These are phyloP conservation scores for Podospora pseudoanserina DNA, from an alignment of 495 filamentous ascomycete genomes.

Conservation along the genomic window DNA sequence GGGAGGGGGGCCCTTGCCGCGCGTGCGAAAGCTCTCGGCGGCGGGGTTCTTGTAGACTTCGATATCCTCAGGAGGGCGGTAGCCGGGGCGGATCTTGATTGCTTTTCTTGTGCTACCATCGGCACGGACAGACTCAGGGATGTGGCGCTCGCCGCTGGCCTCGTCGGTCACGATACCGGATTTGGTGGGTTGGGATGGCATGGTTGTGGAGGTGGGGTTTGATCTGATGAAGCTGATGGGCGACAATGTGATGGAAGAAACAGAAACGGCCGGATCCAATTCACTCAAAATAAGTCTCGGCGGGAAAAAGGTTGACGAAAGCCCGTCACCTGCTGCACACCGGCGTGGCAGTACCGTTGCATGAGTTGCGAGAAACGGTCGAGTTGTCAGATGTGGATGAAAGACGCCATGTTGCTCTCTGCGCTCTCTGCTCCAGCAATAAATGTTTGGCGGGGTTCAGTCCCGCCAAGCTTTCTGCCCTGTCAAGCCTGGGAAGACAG, in stretches of 20 bases:
- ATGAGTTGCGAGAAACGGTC: background rate
- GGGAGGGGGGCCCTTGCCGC: slow-evolving; percentile 69
- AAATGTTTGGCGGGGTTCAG: slow-evolving; percentile 1
- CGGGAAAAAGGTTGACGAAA: background rate
- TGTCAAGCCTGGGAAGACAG: slow-evolving; percentile 21
- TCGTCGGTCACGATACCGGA: slow-evolving; percentile 74
- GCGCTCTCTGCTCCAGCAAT: background rate
- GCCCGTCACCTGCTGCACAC: background rate
- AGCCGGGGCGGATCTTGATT: slow-evolving; percentile 89
- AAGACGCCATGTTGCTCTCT: background rate
- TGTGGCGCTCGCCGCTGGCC: slow-evolving; percentile 73
- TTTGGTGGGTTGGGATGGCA: slow-evolving; percentile 50
- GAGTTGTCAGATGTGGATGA: background rate
- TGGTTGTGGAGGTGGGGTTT: slow-evolving; percentile 29
- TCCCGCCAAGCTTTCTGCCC: slow-evolving; percentile 15
- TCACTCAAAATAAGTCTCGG: no score
- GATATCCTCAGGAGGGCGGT: slow-evolving; percentile 92
- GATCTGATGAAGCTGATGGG: background rate
- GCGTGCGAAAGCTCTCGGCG: slow-evolving; percentile 79
- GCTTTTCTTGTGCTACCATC: slow-evolving; percentile 88
- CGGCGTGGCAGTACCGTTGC: background rate
- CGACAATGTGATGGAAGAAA: background rate
- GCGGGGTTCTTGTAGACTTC: slow-evolving; percentile 93
- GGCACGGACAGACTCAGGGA: slow-evolving; percentile 79
- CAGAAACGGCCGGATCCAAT: background rate